Base-by-base conservation (phyloP, 2,329 filamentous ascomycete species). In the Lecanoromycetidae sp. region DNA sequence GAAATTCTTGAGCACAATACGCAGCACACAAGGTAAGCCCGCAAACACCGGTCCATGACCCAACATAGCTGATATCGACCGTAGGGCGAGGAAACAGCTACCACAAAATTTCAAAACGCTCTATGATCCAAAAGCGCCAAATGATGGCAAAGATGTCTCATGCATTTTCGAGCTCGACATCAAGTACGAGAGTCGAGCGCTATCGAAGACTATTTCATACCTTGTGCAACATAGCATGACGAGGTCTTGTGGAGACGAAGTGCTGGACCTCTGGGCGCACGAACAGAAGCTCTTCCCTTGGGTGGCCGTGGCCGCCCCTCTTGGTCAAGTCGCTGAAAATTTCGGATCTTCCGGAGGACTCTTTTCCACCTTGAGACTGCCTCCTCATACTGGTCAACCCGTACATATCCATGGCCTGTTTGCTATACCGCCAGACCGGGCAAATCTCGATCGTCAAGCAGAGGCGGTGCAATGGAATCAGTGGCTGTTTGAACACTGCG, bases 321-420 rank as follows among this genome's bases (percentile, higher is more conserved):
- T 63, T 34, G 44, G 50, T 17, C 55, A 55, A 54, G 49, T 27
- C 37, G 9, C 22, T 46, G 36, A 39, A 44, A 25, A 38, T 32
- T 26, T 8, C 19, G 12, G 13, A 29, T 51, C 52, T 30, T 29
- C 40, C 5, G 61, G 60, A 17, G 55, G 54, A 2, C 51, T 64
- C 5, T 64, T 62, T 42, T 59, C 56, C 3, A 60, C 58, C 2
- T 47, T 64, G n/a, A 61, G 59, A 8, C 48, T 64, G 15, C 59
- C 58, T 6, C 56, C 62, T 23, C 22, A 38, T n/a, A 59, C 54
- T 3, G 50, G 56, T 5, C 62, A 64, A 27, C 61, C 61, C n/a
- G 55, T 60, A 7, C 58, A 61, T 37, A 59, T 64, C 8, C 62
- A 64, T 44, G 62, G 60, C 4, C 47, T 61, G 17, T 64, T 64